Conservation (phyloP, 768 basidiomycete species). For the Tricholoma hemisulphureum region DNA sequence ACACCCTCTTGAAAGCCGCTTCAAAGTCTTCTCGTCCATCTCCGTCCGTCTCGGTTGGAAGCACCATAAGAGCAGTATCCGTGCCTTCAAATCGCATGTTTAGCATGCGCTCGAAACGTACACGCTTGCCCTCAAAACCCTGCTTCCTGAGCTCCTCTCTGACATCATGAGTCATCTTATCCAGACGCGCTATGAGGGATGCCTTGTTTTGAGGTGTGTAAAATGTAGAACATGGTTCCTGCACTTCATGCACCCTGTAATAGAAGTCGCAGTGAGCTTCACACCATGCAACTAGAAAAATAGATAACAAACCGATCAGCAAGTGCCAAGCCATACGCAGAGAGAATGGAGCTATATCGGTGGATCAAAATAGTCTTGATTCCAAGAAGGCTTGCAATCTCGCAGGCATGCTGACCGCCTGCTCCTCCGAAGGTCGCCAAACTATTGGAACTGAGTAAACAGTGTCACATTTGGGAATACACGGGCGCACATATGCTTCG, state of each 20-base stretch:
- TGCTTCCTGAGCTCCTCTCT: constrained; percentile 66
- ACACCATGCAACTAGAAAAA: background rate
- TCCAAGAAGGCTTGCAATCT: constrained; percentile 82
- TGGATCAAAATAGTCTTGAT: constrained; percentile 89
- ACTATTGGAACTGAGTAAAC: constrained; percentile 34
- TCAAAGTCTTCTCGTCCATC: constrained; percentile 72
- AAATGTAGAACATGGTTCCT: constrained; percentile 85
- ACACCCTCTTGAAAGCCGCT: constrained; percentile 73
- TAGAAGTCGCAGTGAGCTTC: background rate
- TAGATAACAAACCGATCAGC: constrained; percentile 57
- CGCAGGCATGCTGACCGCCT: constrained; percentile 91
- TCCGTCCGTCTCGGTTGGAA: constrained; percentile 46
- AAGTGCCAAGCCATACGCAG: constrained; percentile 91
- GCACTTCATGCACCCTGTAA: constrained; percentile 76
- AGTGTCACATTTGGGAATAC: background rate
- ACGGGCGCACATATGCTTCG: constrained; percentile 59
- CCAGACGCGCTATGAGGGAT: constrained; percentile 61
- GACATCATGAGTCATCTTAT: constrained; percentile 65
- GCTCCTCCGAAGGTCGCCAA: constrained; percentile 88
- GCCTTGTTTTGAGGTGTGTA: constrained; percentile 60
- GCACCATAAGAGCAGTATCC: constrained; percentile 89
- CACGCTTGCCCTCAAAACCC: constrained; percentile 74
- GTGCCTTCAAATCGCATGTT: constrained; percentile 95
- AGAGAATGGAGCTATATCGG: constrained; percentile 88
- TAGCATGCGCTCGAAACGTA: constrained; percentile 76